A percentile compares a stretch with the other conserved stretches of the same genome.
These are phyloP conservation scores for Seminavis robusta DNA, from an alignment of 108 stramenopile species.

Conservation along the genomic window DNA sequence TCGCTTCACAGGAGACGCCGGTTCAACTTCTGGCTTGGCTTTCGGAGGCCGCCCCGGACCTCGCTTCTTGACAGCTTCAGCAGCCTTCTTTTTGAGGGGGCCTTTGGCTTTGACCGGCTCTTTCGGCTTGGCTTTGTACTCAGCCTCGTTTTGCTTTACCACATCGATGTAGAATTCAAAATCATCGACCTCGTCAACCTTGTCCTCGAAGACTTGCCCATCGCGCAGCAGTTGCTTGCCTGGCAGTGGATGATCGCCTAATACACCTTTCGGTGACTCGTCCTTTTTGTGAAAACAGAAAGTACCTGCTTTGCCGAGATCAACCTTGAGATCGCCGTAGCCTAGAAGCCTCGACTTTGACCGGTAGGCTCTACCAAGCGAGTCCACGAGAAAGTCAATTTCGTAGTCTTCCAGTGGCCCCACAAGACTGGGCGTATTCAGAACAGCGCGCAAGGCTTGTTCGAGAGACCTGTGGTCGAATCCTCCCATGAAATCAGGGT, in stretches of 20 bases:
- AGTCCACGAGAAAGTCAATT: conserved; percentile 67
- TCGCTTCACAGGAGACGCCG: no score
- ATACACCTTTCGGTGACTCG: conserved; percentile 62
- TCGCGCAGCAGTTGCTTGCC: conserved; percentile 37
- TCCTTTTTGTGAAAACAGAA: conserved; percentile 58
- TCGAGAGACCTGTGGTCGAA: conserved; percentile 55
- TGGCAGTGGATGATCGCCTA: conserved; percentile 60
- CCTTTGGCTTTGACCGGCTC: no score
- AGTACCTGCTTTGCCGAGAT: conserved; percentile 39
- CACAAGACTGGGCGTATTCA: conserved; percentile 68
- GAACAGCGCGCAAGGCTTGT: conserved; percentile 62
- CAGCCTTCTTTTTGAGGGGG: no score
- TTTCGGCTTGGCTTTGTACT: no score
- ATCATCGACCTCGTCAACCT: conserved; percentile 73
- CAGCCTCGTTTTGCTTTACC: no score
- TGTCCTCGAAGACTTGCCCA: conserved; percentile 40
- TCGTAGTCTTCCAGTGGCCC: conserved; percentile 73
- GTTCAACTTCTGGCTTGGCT: no score
- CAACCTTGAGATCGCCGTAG: conserved; percentile 73
- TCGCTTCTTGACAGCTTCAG: no score
- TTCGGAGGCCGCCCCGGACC: no score
- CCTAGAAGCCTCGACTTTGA: conserved; percentile 68
- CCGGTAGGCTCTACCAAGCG: conserved; percentile 78
- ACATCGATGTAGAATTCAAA: no score
- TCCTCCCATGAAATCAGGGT: conserved; percentile 9